Conservation (phyloP, 2,329 filamentous ascomycete species). For the Drechmeria coniospora region DNA sequence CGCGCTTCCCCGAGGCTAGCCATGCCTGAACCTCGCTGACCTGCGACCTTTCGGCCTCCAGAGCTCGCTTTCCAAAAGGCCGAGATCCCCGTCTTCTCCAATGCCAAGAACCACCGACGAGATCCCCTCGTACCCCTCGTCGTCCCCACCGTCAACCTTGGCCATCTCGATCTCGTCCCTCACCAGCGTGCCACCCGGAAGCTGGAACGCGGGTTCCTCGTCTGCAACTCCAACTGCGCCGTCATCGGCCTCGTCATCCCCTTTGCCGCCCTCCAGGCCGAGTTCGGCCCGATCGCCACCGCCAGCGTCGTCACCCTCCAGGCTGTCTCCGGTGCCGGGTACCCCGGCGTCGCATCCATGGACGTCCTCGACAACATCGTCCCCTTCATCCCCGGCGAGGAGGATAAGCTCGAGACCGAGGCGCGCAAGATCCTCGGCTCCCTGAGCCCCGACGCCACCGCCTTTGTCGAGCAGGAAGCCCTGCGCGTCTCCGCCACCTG, state of each 20-base stretch:
- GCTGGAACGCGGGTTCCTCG: conserved; percentile 74
- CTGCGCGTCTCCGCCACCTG: conserved; percentile 76
- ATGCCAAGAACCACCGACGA: conserved; percentile 92
- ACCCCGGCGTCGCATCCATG: conserved; percentile 82
- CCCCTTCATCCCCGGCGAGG: conserved; percentile 83
- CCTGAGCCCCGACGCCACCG: conserved; percentile 55
- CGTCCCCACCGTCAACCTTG: conserved; percentile 85
- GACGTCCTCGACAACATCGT: conserved; percentile 95
- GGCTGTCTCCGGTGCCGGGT: conserved; percentile 83
- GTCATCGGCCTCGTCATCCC: conserved; percentile 94
- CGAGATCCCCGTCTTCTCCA: conserved; percentile 86
- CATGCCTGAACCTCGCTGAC: too few relatives aligned
- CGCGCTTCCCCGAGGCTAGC: too few relatives aligned
- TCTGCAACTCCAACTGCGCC: conserved; percentile 97
- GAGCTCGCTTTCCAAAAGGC: conserved; percentile 84
- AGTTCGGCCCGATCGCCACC: conserved; percentile 67
- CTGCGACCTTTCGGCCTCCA: conserved; percentile 24
- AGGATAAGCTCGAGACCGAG: conserved; percentile 91
- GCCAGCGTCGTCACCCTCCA: conserved; percentile 83
- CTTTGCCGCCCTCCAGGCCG: conserved; percentile 74
- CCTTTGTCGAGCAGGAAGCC: conserved; percentile 57
- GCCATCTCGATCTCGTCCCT: conserved; percentile 76
- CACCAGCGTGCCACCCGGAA: conserved; percentile 63
- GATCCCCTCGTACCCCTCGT: conserved; percentile 84
- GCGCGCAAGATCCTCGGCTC: conserved; percentile 83